phyloP scores from a whole-genome alignment of 495 filamentous ascomycete genomes.

The Parathielavia hyrcaniae region DNA sequence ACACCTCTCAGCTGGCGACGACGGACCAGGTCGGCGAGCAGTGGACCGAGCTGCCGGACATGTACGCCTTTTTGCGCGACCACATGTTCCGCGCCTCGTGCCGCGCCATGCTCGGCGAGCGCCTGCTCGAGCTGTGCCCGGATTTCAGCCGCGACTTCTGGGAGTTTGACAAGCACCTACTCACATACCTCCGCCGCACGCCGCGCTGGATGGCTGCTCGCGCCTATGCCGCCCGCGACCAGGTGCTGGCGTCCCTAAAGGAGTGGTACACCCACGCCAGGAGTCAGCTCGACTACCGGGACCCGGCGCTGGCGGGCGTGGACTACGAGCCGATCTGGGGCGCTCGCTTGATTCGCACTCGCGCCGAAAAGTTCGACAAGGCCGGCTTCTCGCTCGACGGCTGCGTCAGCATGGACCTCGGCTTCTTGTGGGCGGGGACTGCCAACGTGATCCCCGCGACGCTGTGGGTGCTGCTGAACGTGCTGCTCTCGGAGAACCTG shows the following conservation, averaged over 20 bases:
- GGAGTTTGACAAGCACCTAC: slow-evolving; percentile 18
- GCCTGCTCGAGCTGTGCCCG: slow-evolving; percentile 22
- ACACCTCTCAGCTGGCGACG: slow-evolving; percentile 13
- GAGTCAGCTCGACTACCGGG: slow-evolving; percentile 8
- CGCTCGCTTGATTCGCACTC: slow-evolving; percentile 18
- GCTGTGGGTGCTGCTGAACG: slow-evolving; percentile 23
- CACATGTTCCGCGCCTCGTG: slow-evolving; percentile 26
- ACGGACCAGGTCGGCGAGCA: background rate
- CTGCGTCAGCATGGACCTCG: slow-evolving; percentile 18
- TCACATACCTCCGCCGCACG: slow-evolving; percentile 12
- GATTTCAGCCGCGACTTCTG: slow-evolving; percentile 23
- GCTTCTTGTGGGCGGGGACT: slow-evolving; percentile 28
- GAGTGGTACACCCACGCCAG: slow-evolving; percentile 21
- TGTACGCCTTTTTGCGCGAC: slow-evolving; percentile 27
- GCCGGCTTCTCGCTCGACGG: slow-evolving; percentile 12
- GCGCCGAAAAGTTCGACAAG: slow-evolving; percentile 10
- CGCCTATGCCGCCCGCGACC: slow-evolving; percentile 20
- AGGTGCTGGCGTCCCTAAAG: slow-evolving; percentile 12
- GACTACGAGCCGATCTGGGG: slow-evolving; percentile 28
- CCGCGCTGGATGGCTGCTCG: slow-evolving; percentile 23
- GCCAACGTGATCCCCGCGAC: slow-evolving; percentile 24
- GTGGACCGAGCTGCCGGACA: slow-evolving; percentile 25
- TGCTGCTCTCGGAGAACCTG: slow-evolving; percentile 10
- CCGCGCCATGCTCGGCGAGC: slow-evolving; percentile 25
- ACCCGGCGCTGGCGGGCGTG: slow-evolving; percentile 11